A percentile compares a stretch with the other conserved stretches of the same genome.
Evolutionary conservation across 2,329 filamentous ascomycete genomes (phyloP).

Genomic region (Penicillium psychrosexuale): DNA sequence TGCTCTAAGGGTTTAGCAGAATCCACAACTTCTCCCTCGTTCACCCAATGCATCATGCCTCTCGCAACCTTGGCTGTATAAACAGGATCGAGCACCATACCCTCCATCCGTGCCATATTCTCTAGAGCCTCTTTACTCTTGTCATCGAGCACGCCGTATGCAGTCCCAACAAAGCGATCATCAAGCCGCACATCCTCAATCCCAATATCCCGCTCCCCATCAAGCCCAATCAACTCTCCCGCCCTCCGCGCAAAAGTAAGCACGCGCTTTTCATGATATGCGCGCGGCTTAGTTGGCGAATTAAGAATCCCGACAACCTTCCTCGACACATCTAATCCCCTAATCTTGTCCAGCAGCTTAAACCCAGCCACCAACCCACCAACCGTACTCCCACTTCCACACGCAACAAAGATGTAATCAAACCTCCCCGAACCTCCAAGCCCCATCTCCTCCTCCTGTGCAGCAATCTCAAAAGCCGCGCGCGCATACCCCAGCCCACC

Average conservation of each 20-base stretch:
- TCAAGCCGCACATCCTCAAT: conserved; percentile 32
- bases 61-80: conserved; percentile 37
- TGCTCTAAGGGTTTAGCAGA: conserved; percentile 10
- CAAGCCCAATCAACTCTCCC: conserved; percentile 28
- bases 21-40: conserved; percentile 19
- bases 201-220: conserved; percentile 25
- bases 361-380: conserved; percentile 37
- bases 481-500: conserved; percentile 36
- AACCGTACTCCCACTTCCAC: conserved; percentile 37
- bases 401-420: conserved; percentile 37
- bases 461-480: conserved; percentile 32
- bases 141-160: conserved; percentile 33
- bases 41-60: conserved; percentile 28
- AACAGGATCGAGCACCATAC: conserved; percentile 34
- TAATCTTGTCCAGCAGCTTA: conserved; percentile 29
- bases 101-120: conserved; percentile 28
- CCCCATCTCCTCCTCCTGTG: conserved; percentile 24
- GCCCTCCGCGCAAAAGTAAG: conserved; percentile 30
- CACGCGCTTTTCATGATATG: conserved; percentile 31
- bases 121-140: conserved; percentile 23
- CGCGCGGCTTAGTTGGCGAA: conserved; percentile 31
- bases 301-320: conserved; percentile 33
- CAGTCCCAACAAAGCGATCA: conserved; percentile 31
- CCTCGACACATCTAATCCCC: conserved; percentile 1
- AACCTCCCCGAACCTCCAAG: conserved; percentile 25